A percentile compares a stretch with the other conserved stretches of the same genome.
Conservation (phyloP, 768 basidiomycete species). For the Rubroboletus satanas region DNA sequence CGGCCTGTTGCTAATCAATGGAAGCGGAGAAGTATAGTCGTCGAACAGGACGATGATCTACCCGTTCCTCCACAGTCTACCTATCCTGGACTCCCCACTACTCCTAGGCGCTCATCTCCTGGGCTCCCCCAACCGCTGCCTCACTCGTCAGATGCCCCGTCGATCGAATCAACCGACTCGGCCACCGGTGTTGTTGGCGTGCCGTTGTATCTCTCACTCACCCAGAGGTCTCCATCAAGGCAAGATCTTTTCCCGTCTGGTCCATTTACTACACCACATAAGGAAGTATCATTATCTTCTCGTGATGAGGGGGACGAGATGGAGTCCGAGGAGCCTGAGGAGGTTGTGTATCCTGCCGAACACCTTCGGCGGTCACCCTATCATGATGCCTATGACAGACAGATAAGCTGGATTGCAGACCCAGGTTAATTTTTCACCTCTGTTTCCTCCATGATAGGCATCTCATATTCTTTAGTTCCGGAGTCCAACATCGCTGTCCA, state of each 20-base stretch:
- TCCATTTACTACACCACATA: slow-evolving; percentile 68
- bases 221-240: slow-evolving; percentile 45
- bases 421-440: slow-evolving; percentile 47
- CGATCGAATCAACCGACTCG: slow-evolving; percentile 43
- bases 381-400: slow-evolving; percentile 46
- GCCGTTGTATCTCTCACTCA: slow-evolving; percentile 45
- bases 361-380: slow-evolving; percentile 50
- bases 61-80: slow-evolving; percentile 37
- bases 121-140: slow-evolving; percentile 36
- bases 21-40: slow-evolving; percentile 57
- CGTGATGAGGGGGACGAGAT: slow-evolving; percentile 54
- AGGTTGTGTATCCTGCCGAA: slow-evolving; percentile 61
- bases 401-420: slow-evolving; percentile 75
- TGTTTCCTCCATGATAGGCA: slow-evolving; percentile 1
- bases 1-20: slow-evolving; percentile 39
- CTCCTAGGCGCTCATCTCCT: slow-evolving; percentile 39
- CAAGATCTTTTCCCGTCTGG: slow-evolving; percentile 63
- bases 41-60: slow-evolving; percentile 68
- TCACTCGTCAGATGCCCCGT: slow-evolving; percentile 53
- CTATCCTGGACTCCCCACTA: slow-evolving; percentile 39
- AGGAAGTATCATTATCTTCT: slow-evolving; percentile 49
- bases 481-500: slow-evolving; percentile 65
- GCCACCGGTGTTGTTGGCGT: slow-evolving; percentile 41
- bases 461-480: slow-evolving; percentile 39
- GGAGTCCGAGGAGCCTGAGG: slow-evolving; percentile 43